phyloP scores from a whole-genome alignment of 805 yeast genomes.

The Sugiyamaella chiloensis region DNA sequence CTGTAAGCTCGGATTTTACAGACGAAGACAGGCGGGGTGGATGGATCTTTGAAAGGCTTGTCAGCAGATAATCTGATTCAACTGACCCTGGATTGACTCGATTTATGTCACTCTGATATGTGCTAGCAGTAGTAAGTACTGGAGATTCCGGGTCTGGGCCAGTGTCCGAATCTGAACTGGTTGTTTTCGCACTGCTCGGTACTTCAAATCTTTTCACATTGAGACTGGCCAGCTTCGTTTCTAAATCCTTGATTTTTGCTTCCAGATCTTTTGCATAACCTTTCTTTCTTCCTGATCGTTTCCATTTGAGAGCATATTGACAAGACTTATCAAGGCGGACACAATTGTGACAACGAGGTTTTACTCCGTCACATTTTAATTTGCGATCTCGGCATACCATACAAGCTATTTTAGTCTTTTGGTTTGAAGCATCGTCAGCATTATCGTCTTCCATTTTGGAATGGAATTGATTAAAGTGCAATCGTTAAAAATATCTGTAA shows the following conservation, averaged over 20 bases:
- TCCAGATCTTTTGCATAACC: neutral
- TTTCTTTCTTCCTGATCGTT: neutral
- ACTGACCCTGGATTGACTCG: neutral
- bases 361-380: neutral
- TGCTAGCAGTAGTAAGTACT: neutral
- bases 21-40: neutral
- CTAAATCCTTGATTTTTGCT: neutral
- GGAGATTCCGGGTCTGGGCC: neutral
- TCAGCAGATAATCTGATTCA: neutral
- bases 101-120: neutral
- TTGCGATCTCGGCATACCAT: neutral
- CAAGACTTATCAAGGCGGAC: neutral
- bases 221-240: neutral
- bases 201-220: too few species aligned
- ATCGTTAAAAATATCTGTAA: too few species aligned
- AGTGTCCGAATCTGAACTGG: neutral
- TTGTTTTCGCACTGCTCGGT: neutral
- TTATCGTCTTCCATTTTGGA: too few species aligned
- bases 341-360: neutral
- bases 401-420: neutral
- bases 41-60: neutral
- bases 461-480: too few species aligned
- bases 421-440: too few species aligned
- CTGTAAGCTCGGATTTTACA: neutral
- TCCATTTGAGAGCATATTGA: too few species aligned